A percentile compares a stretch with the other conserved stretches of the same genome.
These are phyloP conservation scores for Chrysanthemum seticuspe DNA, from an alignment of 129 eudicot genomes.

Conservation along the genomic window DNA sequence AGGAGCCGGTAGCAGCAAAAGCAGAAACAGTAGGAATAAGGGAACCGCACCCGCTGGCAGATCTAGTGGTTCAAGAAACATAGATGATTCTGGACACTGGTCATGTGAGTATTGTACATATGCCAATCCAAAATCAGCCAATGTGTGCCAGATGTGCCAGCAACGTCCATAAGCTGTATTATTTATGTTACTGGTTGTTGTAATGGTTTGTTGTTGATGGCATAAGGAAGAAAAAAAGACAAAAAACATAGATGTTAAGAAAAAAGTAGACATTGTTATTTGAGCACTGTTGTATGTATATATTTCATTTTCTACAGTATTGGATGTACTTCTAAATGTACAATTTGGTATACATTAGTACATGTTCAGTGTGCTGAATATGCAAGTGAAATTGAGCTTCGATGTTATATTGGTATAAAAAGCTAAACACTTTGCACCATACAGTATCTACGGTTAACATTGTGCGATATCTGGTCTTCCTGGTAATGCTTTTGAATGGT, in stretches of 20 bases:
- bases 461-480: background rate
- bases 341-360: background rate
- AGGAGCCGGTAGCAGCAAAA: constrained; percentile 65
- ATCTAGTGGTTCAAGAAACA: constrained; percentile 57
- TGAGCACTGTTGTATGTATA: constrained; percentile 31
- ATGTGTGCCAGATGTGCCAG: constrained; percentile 84
- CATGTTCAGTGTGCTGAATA: background rate
- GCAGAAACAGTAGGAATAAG: constrained; percentile 42
- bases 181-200: background rate
- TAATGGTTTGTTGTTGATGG: constrained; percentile 3
- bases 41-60: constrained; percentile 56
- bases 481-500: too few relatives aligned
- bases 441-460: background rate
- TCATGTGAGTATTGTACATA: constrained; percentile 88
- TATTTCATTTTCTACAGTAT: constrained; percentile 10
- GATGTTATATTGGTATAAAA: constrained; percentile 2
- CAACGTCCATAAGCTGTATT: constrained; percentile 50
- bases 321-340: constrained; percentile 16
- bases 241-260: constrained; percentile 19
- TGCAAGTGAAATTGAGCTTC: constrained; percentile 11
- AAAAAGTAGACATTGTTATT: constrained; percentile 17
- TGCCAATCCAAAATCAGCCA: constrained; percentile 69
- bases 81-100: constrained; percentile 83
- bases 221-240: constrained; percentile 11
- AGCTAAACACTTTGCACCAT: background rate